A percentile compares a stretch with the other conserved stretches of the same genome.
Conservation (phyloP, 441 rosid species). For the Daphne laureola region DNA sequence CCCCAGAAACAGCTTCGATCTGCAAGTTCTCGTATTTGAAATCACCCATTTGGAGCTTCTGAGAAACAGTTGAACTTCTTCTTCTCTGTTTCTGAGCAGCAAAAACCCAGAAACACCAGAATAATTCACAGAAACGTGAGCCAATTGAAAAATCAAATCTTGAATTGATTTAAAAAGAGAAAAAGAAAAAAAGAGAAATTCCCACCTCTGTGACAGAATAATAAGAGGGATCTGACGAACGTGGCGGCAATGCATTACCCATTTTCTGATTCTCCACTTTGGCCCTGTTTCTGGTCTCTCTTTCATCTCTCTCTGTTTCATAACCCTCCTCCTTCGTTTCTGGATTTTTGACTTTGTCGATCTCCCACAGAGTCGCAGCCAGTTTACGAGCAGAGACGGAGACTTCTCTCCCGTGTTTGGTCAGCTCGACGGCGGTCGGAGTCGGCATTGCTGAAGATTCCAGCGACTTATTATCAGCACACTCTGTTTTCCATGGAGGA, state of each 20-base stretch:
- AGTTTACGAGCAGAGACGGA: constrained; percentile 73
- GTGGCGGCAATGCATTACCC: constrained; percentile 26
- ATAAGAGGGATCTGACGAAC: constrained; percentile 44
- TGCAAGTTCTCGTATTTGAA: constrained; percentile 28
- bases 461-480: constrained; percentile 25
- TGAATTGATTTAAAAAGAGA: constrained; percentile 1
- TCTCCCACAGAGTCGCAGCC: constrained; percentile 86
- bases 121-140: background rate
- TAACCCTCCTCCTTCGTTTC: constrained; percentile 17
- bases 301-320: constrained; percentile 24
- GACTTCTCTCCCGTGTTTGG: constrained; percentile 25
- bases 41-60: constrained; percentile 32
- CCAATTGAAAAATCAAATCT: background rate
- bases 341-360: constrained; percentile 45
- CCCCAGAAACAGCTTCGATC: constrained; percentile 32
- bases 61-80: constrained; percentile 27
- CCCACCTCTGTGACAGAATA: constrained; percentile 49
- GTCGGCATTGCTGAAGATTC: constrained; percentile 26
- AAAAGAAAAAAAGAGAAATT: background rate
- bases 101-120: constrained; percentile 5
- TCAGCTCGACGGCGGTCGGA: constrained; percentile 19
- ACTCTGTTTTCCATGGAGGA: constrained; percentile 40
- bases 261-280: constrained; percentile 22
- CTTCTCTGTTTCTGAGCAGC: constrained; percentile 29
- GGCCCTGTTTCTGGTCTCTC: constrained; percentile 27